Base-by-base conservation (phyloP, 2,329 filamentous ascomycete genomes). In the Aspergillus intermedius region DNA sequence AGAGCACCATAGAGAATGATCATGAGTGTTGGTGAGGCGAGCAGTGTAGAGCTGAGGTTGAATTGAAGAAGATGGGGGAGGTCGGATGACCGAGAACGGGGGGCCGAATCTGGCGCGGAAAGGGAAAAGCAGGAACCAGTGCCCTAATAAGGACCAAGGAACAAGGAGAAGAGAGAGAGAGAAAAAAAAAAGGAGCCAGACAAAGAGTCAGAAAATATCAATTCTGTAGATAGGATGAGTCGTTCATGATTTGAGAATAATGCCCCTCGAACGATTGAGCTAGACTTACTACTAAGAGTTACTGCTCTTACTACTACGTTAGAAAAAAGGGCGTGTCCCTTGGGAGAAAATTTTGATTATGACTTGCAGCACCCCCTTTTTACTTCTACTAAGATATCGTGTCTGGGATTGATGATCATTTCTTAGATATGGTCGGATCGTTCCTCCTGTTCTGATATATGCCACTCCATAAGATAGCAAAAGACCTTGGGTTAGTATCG, bases 1-100 rank as follows among this genome's bases (percentile, higher is more conserved):
- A 12, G 10, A 12, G 10, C 25, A 12, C 25, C 4, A 30, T 12
- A 30, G 25, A 30, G 10, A 30, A 30, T 30, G 25, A 12, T 30
- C 25, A 30, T 10, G 25, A 37, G 34, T 17, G 9, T n/a, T 37
- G 12, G 34, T 19, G 34, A 15, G n/a, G 34, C 34, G 37, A 3
- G 17, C 37, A 40, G 25, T 15, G 46, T 48, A 32, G n/a, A 35
- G 21, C 34, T 42, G 44, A 42, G 41, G 40, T 51, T 49, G 34
- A 9, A 35, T n/a, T 45, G 30, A 39, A 19, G n/a, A 15, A 22
- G 41, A n/a, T 43, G 41, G 12, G 6, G 25, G 25, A 15, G 25
- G 25, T 28, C 28, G 42, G 17, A 21, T 32, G 21, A 34, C 41
- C 13, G 41, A 30, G 41, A 43, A 25, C 25, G 41, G 37, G 30